phyloP scores from a whole-genome alignment of 208 protist genomes.

The Vickermania spadyakhi region DNA sequence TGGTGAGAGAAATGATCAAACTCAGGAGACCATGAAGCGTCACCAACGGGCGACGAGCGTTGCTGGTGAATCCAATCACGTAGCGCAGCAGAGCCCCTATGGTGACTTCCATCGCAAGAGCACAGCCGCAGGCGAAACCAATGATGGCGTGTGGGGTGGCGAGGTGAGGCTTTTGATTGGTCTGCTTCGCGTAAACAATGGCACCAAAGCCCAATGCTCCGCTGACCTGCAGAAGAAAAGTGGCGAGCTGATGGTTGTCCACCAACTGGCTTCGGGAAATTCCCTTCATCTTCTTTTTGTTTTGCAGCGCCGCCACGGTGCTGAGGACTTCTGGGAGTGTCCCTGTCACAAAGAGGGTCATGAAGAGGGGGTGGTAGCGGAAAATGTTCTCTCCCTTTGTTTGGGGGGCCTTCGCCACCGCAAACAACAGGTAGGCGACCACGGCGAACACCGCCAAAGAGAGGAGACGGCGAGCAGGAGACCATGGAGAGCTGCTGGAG shows the following conservation, averaged over 20 bases:
- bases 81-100: conserved; percentile 1
- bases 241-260: not conserved
- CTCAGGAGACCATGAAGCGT: not conserved
- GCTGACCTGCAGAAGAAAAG: not conserved
- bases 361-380: conserved; percentile 1
- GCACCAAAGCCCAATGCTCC: not conserved
- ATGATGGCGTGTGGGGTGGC: not conserved
- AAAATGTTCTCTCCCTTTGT: not conserved
- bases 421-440: not conserved
- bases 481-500: not conserved
- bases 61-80: not conserved
- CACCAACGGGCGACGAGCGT: not conserved
- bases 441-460: not conserved
- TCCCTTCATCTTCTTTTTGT: not conserved
- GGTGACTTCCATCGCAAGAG: not conserved
- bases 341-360: not conserved
- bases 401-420: not conserved
- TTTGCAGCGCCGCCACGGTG: not conserved
- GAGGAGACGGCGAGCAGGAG: not conserved
- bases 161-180: not conserved
- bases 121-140: not conserved
- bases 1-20: not conserved
- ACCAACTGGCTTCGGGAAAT: not conserved
- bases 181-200: not conserved
- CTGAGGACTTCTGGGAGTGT: not conserved